phyloP scores from a whole-genome alignment of 2,329 filamentous ascomycete genomes.

The Cryphonectria japonica region DNA sequence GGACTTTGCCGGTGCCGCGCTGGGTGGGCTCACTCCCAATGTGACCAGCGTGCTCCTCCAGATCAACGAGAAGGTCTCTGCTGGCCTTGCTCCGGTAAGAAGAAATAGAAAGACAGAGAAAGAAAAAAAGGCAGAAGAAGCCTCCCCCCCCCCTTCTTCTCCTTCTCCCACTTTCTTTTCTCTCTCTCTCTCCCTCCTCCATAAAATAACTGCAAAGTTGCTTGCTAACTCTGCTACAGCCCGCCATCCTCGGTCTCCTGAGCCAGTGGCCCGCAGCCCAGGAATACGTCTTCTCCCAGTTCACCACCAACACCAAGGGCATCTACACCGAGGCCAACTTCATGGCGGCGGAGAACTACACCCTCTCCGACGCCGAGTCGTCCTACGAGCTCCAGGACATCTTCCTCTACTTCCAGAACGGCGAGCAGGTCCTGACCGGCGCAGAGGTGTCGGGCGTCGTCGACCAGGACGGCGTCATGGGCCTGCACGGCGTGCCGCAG shows the following conservation, averaged over 20 bases:
- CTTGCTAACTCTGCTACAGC: background rate
- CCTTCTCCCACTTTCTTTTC: background rate
- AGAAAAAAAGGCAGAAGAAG: no score
- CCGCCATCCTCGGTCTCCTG: slow-evolving; percentile 37
- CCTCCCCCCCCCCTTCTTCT: no score
- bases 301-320: slow-evolving; percentile 37
- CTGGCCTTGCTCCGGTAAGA: slow-evolving; percentile 38
- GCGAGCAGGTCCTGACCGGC: slow-evolving; percentile 33
- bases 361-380: slow-evolving; percentile 35
- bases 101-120: background rate
- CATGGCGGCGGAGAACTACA: slow-evolving; percentile 35
- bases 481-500: slow-evolving; percentile 46
- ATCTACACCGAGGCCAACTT: slow-evolving; percentile 42
- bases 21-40: slow-evolving; percentile 51
- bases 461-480: slow-evolving; percentile 39
- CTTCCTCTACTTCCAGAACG: slow-evolving; percentile 45
- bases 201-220: background rate
- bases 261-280: slow-evolving; percentile 40
- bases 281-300: slow-evolving; percentile 34
- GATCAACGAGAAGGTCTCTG: slow-evolving; percentile 38
- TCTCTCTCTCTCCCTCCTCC: background rate
- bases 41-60: slow-evolving; percentile 40
- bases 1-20: slow-evolving; percentile 46
- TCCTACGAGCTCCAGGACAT: slow-evolving; percentile 43
- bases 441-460: slow-evolving; percentile 35